Percentiles rank a stretch among this genome's conserved stretches.
Conservation (phyloP, 139 green algal genomes). For the Coccomyxa sp. region DNA sequence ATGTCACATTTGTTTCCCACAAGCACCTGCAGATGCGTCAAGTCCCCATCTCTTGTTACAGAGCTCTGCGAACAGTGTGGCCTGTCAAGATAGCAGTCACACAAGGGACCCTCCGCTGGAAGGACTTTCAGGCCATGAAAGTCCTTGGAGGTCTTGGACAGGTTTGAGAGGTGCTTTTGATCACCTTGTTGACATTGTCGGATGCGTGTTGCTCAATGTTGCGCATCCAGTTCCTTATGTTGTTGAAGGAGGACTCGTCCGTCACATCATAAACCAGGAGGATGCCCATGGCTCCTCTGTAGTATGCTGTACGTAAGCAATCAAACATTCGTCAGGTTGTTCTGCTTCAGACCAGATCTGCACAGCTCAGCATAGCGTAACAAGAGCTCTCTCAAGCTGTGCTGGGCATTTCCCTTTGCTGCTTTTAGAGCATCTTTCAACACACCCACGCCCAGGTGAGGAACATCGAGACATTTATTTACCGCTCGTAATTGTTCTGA, state of each 20-base stretch:
- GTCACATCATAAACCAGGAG: slow-evolving; percentile 97
- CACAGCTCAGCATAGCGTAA: neutral
- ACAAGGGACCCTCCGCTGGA: neutral
- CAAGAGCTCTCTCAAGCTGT: neutral
- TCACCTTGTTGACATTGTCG: slow-evolving; percentile 91
- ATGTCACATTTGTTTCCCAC: slow-evolving; percentile 97
- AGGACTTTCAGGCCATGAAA: neutral
- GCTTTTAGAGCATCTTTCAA: too few relatives aligned
- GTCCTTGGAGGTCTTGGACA: neutral
- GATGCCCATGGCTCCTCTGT: slow-evolving; percentile 94
- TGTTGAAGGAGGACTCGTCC: slow-evolving; percentile 93
- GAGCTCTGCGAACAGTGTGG: neutral
- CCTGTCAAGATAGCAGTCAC: neutral
- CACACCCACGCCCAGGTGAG: too few relatives aligned
- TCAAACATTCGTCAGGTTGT: neutral
- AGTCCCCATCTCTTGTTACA: neutral
- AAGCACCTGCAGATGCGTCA: slow-evolving; percentile 57
- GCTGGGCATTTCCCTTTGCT: neutral
- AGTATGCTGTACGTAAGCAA: slow-evolving; percentile 77
- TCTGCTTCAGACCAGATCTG: neutral
- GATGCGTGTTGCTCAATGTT: slow-evolving; percentile 97
- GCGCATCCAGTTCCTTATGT: slow-evolving; percentile 97
- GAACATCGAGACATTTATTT: neutral
- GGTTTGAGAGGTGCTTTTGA: neutral
- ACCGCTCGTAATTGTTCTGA: slow-evolving; percentile 95